Conservation (phyloP, 129 eudicot species). For the Daucus carota region DH1_v3.0 NC_030382.2:34721001-34721500, state of each 20-base stretch:
- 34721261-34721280: background rate
- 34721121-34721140: too few species aligned
- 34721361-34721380: conserved; percentile 82
- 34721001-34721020: too few species aligned
- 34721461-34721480: conserved; percentile 93
- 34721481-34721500: conserved; percentile 84
- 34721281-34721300: conserved; percentile 47
- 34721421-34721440: conserved; percentile 64
- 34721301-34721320: conserved; percentile 89
- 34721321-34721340: conserved; percentile 69
- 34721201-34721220: too few species aligned
- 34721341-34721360: conserved; percentile 45
- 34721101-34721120: too few species aligned
- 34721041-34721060: too few species aligned
- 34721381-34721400: conserved; percentile 73
- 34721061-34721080: too few species aligned
- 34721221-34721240: background rate
- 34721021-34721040: too few species aligned
- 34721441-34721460: conserved; percentile 77
- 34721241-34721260: background rate
- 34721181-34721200: too few species aligned
- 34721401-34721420: conserved; percentile 66
- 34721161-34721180: too few species aligned
- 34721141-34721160: too few species aligned
- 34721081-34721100: too few species aligned